A percentile compares a stretch with the other conserved stretches of the same genome.
These are phyloP conservation scores for Plasmodium cynomolgi DNA, from an alignment of 169 alveolate genomes.

Conservation along the genomic window DNA sequence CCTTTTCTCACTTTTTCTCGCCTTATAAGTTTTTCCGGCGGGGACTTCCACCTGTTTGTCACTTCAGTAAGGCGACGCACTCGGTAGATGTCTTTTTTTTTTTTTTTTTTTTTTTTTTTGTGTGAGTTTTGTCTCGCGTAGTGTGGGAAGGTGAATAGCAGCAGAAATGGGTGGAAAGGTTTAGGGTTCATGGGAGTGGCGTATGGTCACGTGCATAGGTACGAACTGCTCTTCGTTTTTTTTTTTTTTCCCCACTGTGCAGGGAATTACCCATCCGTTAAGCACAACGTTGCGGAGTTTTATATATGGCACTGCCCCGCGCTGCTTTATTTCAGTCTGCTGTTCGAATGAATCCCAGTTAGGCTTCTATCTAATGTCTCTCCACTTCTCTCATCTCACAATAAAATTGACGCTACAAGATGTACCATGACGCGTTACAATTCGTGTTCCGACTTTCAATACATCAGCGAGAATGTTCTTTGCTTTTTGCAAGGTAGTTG, in stretches of 20 bases:
- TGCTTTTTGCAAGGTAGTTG: constrained; percentile 36
- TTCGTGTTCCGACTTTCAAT: constrained; percentile 7
- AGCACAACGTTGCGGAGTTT: not conserved
- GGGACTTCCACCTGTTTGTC: not conserved
- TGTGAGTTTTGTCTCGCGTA: not conserved
- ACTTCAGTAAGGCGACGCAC: not conserved
- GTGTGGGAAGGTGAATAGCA: not conserved
- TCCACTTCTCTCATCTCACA: not conserved
- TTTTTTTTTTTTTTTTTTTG: not conserved
- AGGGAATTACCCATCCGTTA: not conserved
- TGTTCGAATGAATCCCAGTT: not conserved
- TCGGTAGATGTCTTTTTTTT: not conserved
- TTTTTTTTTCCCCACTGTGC: not conserved
- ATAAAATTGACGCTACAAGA: not conserved
- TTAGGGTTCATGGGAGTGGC: not conserved
- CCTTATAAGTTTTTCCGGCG: not conserved
- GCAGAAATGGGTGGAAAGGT: not conserved
- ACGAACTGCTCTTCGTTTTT: not conserved
- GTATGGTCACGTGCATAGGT: not conserved
- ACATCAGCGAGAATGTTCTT: constrained; percentile 21
- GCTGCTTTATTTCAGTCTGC: not conserved
- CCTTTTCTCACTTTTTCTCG: not conserved
- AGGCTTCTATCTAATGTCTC: not conserved
- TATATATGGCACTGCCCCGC: not conserved
- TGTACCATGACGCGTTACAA: constrained; percentile 11